Evolutionary conservation across 129 eudicot species (phyloP), one percentile per base, ranked within the genome.

Genomic region (Lactuca saligna): DNA sequence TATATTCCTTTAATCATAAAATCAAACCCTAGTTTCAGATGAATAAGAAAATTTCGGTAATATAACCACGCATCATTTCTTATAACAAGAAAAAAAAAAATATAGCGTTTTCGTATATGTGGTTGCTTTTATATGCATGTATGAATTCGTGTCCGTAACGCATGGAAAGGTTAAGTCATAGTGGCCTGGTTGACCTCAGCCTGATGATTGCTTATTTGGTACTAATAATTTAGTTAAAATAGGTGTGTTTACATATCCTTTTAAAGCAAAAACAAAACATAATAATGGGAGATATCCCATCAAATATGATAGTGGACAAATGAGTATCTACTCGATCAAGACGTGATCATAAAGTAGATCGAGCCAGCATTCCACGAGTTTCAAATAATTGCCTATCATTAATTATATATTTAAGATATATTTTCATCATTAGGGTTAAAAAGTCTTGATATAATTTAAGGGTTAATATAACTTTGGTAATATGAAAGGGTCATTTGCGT

Each of bases 301-400:
- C 69, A 75, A 54, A 54, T 38, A 51, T 75, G 34, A 69, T 76
- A 61, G 81, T 69, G 81, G 71, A 41, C 39, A 76, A 69, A 76
- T 69, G 75, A 69, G 75, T 76, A 76, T 68, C 80, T 76, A 76
- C 70, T 76, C 75, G 80, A 75, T 76, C 66, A 76, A 76, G 80
- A 68, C 80, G 70, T 76, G 80, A 68, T 68, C 32, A 44, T 65
- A 76, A 76, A 69, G 75, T 17, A 66, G 49, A 53, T 76, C 51
- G 41, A 76, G 57, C 81, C 70, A 69, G 14, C 75, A 62, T 61
- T 62, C 80, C 81, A 68, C 68, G 68, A 49, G 4, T 75, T 46
- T 53, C 14, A 61, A 53, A 53, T 67, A 17, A 38, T 67, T 67
- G 44, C 58, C 35, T 25, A 25, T 25, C 29, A 25, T 25, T 67